Conservation (phyloP, 108 stramenopile genomes). For the Cyclotella cryptica region DNA sequence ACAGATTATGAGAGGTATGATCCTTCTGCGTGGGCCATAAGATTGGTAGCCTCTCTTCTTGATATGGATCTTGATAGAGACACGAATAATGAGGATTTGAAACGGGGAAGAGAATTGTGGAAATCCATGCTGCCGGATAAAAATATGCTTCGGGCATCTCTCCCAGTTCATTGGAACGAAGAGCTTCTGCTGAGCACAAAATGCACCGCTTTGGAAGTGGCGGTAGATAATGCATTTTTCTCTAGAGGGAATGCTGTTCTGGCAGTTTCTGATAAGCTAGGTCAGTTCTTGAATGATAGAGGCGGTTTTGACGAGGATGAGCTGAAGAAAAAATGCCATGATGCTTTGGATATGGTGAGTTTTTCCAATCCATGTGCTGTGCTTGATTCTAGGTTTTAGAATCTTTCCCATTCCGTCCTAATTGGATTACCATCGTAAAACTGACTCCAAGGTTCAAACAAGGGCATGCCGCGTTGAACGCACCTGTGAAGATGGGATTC, state of each 20-base stretch:
- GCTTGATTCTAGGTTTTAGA: background rate
- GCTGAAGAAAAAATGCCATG: slow-evolving; percentile 39
- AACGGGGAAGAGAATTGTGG: slow-evolving; percentile 47
- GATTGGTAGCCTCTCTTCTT: slow-evolving; percentile 67
- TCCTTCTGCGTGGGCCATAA: slow-evolving; percentile 67
- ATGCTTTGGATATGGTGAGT: slow-evolving; percentile 53
- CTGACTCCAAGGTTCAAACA: slow-evolving; percentile 61
- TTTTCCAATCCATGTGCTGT: background rate
- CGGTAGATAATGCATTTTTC: slow-evolving; percentile 76
- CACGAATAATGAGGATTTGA: background rate
- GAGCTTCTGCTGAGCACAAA: slow-evolving; percentile 44
- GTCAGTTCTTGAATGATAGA: slow-evolving; percentile 14
- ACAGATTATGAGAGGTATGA: slow-evolving; percentile 36
- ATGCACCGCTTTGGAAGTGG: slow-evolving; percentile 71
- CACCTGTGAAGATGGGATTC: slow-evolving; percentile 33
- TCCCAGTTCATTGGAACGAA: slow-evolving; percentile 81
- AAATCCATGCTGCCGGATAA: slow-evolving; percentile 62
- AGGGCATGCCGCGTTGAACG: slow-evolving; percentile 65
- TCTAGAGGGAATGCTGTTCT: slow-evolving; percentile 64
- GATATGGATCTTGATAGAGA: slow-evolving; percentile 47
- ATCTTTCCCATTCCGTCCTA: background rate
- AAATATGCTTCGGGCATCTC: slow-evolving; percentile 57
- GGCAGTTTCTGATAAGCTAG: slow-evolving; percentile 40
- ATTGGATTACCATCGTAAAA: background rate
- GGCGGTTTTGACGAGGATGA: slow-evolving; percentile 5